phyloP scores from a whole-genome alignment of 371 early-diverging fungal genomes.

The Phascolomyces articulosus region DNA sequence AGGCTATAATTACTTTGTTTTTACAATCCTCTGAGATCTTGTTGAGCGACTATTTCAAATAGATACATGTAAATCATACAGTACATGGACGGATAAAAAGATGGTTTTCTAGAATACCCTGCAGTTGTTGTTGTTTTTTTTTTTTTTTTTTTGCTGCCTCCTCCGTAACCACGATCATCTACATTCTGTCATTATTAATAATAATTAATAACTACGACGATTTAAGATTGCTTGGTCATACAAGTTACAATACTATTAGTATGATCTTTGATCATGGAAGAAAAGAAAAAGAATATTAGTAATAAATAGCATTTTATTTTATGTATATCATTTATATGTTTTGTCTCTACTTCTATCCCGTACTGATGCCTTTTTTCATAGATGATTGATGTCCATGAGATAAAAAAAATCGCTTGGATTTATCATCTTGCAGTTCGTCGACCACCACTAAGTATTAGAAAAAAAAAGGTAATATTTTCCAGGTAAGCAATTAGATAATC shows the following conservation, averaged over 20 bases:
- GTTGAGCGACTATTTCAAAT: background rate
- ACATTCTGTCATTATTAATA: background rate
- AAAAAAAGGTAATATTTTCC: too few species aligned
- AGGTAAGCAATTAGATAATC: too few species aligned
- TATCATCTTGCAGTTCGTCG: background rate
- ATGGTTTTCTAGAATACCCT: background rate
- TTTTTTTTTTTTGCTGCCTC: background rate
- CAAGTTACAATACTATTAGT: background rate
- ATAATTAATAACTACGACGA: background rate
- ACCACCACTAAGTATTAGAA: background rate
- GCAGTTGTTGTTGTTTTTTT: too few species aligned
- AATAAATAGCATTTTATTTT: background rate
- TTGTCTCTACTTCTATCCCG: background rate
- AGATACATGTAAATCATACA: background rate
- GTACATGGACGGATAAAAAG: background rate
- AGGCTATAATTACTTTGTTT: background rate
- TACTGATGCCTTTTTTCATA: background rate
- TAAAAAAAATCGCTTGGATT: background rate
- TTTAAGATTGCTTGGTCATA: background rate
- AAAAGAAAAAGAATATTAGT: background rate
- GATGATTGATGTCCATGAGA: background rate
- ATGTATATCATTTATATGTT: background rate
- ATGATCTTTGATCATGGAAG: background rate
- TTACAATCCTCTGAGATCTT: background rate
- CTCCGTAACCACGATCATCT: background rate